Evolutionary conservation across 1,284 basidiomycete genomes (phyloP), one percentile per base, ranked within the genome.

Genomic region (Chalciporus sp.): DNA sequence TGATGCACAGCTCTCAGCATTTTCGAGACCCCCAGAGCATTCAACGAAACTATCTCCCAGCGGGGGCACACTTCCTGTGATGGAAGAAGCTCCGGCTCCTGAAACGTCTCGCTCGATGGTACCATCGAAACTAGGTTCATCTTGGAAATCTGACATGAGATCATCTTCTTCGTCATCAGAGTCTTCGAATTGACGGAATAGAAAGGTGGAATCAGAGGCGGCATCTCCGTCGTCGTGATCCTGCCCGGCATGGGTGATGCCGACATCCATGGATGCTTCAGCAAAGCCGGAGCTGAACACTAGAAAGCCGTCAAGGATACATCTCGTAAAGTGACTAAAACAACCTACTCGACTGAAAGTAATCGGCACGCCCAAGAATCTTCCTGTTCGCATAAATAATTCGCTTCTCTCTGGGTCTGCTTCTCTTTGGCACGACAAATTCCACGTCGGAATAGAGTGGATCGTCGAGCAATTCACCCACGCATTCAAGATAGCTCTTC

Each of bases 371-470:
- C 57, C 76, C 74, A n/a, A 94, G 75, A 35, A 94, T 64, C 64
- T 79, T 83, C 61, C 81, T 83, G 42, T 84, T 83, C 2, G 90
- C 91, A 65, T 79, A 85, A 58, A 90, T 86, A 28, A 66, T 74
- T 41, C 77, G 74, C 11, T 75, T 69, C 37, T 72, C 70, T n/a
- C 61, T 70, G 17, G 70, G 57, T 37, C 68, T 69, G 42, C 74
- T 71, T 57, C 80, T 75, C 47, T 74, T 72, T 0, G 88, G 86
- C 19, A 93, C 72, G 20, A 92, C 72, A 60, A 94, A 94, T 68
- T 89, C 86, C 28, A 93, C 81, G 64, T 94, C 91, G 5, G 88
- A 92, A 64, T 94, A 94, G 12, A 83, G 70, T 41, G 86, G 88
- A 65, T 94, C 89, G 61, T 94, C 88, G 7, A 94, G 76, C 35